Conservation (phyloP, 345 rosid genomes). For the Adansonia digitata region DNA sequence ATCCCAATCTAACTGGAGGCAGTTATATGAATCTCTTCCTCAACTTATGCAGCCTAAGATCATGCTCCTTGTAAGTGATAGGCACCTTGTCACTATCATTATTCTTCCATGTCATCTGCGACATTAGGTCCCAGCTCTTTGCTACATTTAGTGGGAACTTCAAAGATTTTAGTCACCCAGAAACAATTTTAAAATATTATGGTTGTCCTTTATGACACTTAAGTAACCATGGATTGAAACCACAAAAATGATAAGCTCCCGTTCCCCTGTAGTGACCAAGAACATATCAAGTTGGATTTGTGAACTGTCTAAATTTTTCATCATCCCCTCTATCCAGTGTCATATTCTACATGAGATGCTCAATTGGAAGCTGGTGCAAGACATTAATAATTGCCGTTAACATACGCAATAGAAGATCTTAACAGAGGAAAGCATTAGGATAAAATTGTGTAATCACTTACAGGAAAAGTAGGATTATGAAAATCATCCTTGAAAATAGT, state of each 20-base stretch:
- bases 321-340: background rate
- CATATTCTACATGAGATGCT: background rate
- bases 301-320: background rate
- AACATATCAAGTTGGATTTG: background rate
- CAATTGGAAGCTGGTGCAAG: background rate
- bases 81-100: background rate
- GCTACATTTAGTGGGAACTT: background rate
- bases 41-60: background rate
- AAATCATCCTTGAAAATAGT: constrained; percentile 71
- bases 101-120: background rate
- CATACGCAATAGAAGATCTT: background rate
- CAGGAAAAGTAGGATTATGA: constrained; percentile 82
- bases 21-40: background rate
- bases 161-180: background rate
- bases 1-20: background rate
- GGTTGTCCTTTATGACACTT: background rate
- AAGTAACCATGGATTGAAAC: background rate
- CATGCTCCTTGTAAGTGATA: background rate
- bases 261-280: background rate
- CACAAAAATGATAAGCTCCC: background rate
- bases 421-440: background rate
- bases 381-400: background rate
- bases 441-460: constrained; percentile 34
- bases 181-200: background rate
- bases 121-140: background rate